Conservation (phyloP, 1,284 basidiomycete genomes). For the Testicularia cyperi region DNA sequence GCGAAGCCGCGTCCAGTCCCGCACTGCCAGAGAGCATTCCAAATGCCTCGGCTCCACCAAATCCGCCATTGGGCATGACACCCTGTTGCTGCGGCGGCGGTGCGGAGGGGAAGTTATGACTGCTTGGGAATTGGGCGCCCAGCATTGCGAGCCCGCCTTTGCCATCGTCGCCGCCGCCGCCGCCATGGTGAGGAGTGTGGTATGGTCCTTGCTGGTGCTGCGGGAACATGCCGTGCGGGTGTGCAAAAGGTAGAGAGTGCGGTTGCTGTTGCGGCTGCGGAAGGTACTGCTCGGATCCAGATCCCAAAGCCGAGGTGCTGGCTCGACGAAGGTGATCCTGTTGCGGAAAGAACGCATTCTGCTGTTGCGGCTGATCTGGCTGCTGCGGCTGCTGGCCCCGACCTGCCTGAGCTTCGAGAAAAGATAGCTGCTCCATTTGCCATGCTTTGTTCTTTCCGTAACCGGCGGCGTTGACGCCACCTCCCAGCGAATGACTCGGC, state of each 20-base stretch:
- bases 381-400: constrained; percentile 17
- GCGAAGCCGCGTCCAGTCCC: constrained; percentile 14
- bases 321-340: background rate
- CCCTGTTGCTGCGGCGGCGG: constrained; percentile 5
- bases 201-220: background rate
- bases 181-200: background rate
- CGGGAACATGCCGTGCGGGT: no score
- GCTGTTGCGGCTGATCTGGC: constrained; percentile 4
- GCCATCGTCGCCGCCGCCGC: constrained; percentile 4
- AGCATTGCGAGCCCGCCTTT: constrained; percentile 23
- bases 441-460: constrained; percentile 47
- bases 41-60: constrained; percentile 9
- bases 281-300: background rate
- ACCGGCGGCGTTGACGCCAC: constrained; percentile 18
- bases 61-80: background rate
- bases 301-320: background rate
- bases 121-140: constrained; percentile 40
- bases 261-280: background rate
- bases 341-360: constrained; percentile 15
- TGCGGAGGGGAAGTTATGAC: constrained; percentile 35
- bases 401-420: constrained; percentile 35
- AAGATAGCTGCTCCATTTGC: constrained; percentile 50
- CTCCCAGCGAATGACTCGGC: no score
- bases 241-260: background rate
- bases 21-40: constrained; percentile 29